These are phyloP conservation scores for Dendrobium officinale DNA, from an alignment of 106 monocot genomes.

Conservation along the genomic window DNA sequence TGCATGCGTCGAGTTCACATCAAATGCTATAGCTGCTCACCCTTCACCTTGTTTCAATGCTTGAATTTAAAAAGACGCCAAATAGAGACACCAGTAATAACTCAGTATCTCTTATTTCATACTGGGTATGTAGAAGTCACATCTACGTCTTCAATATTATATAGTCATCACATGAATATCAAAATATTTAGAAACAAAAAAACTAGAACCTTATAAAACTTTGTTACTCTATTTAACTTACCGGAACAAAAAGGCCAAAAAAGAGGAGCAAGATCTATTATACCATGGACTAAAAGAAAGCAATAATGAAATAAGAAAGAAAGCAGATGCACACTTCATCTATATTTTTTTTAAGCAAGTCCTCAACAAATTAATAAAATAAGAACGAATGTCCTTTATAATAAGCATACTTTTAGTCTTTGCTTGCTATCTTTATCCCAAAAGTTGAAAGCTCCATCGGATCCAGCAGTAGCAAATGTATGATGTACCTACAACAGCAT, in stretches of 20 bases:
- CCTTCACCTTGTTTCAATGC: neutral
- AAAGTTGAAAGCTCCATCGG: constrained; percentile 96
- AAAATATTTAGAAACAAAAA: neutral
- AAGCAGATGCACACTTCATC: neutral
- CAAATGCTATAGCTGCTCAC: neutral
- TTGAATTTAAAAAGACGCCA: no score
- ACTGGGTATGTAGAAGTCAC: neutral
- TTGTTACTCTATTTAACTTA: neutral
- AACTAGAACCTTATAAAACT: neutral
- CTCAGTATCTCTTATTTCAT: neutral
- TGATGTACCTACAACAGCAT: constrained; percentile 62
- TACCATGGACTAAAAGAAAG: neutral
- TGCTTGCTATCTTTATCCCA: constrained; percentile 99
- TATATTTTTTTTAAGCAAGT: neutral
- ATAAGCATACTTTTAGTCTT: constrained; percentile 67
- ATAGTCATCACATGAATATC: neutral
- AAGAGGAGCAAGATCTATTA: neutral
- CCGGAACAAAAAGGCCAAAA: neutral
- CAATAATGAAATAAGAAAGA: neutral
- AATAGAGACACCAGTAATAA: neutral
- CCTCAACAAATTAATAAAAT: neutral
- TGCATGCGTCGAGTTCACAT: neutral
- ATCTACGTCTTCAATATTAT: neutral
- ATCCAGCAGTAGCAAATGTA: constrained; percentile 94
- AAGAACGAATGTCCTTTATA: neutral